phyloP scores from a whole-genome alignment of 116 monocot species.

The Zostera marina region DNA sequence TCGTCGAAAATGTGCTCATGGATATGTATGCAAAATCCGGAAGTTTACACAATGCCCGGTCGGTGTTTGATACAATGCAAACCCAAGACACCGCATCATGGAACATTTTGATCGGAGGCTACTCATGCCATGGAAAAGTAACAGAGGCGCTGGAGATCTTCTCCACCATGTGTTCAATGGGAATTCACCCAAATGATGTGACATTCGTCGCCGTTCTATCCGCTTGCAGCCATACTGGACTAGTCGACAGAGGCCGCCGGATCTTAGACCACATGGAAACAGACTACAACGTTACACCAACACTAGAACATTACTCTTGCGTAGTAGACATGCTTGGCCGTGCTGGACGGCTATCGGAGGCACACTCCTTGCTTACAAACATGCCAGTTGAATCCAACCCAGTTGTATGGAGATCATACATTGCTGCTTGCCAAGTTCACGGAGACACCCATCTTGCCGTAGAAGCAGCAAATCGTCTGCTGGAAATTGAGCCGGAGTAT shows the following conservation, averaged over 20 bases:
- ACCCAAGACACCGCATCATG: slow-evolving; percentile 37
- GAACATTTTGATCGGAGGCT: slow-evolving; percentile 70
- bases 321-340: slow-evolving; percentile 50
- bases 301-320: slow-evolving; percentile 45
- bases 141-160: slow-evolving; percentile 27
- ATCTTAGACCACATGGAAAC: slow-evolving; percentile 28
- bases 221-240: slow-evolving; percentile 38
- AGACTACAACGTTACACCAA: slow-evolving; percentile 16
- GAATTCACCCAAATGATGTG: slow-evolving; percentile 13
- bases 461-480: slow-evolving; percentile 4
- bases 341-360: slow-evolving; percentile 34
- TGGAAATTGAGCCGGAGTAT: slow-evolving; percentile 23
- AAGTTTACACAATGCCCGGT: slow-evolving; percentile 21
- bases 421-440: slow-evolving; percentile 21
- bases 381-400: slow-evolving; percentile 13
- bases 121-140: slow-evolving; percentile 36
- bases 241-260: slow-evolving; percentile 31
- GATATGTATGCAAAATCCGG: slow-evolving; percentile 84
- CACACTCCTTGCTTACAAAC: slow-evolving; percentile 16
- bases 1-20: slow-evolving; percentile 41
- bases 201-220: slow-evolving; percentile 37
- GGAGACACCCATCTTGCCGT: slow-evolving; percentile 14
- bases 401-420: slow-evolving; percentile 21
- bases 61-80: slow-evolving; percentile 32
- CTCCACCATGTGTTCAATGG: slow-evolving; percentile 9